Evolutionary conservation across 2,329 filamentous ascomycete species (phyloP).

Genomic region (Hortaea sp.): DNA sequence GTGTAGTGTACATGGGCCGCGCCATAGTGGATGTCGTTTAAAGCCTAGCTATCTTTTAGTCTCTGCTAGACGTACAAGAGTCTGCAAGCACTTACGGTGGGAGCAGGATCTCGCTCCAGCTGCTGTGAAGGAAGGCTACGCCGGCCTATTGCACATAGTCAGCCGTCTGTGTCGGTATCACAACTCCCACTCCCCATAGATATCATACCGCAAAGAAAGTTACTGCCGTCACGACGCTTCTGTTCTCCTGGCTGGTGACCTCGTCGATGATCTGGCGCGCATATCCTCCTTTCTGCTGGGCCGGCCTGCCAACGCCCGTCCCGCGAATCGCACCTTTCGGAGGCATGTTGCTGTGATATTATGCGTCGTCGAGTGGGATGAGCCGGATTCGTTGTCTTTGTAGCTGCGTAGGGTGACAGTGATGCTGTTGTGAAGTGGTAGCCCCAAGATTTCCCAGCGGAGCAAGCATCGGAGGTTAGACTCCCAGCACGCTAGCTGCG

Average conservation of each 20-base stretch:
- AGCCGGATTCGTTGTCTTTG: neutral
- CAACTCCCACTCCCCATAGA: neutral
- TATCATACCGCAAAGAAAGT: conserved; percentile 41
- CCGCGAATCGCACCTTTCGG: conserved; percentile 16
- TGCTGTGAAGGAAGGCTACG: conserved; percentile 43
- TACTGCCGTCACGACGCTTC: conserved; percentile 38
- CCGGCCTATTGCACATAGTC: conserved; percentile 30
- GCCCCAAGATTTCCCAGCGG: neutral
- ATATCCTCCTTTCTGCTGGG: conserved; percentile 24
- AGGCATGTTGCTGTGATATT: conserved; percentile 13
- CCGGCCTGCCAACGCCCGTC: conserved; percentile 19
- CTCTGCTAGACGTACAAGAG: too few relatives aligned
- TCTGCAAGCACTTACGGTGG: conserved; percentile 31
- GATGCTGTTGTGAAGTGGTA: neutral
- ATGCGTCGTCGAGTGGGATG: neutral
- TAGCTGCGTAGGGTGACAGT: neutral
- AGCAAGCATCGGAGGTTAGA: neutral
- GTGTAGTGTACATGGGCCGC: too few relatives aligned
- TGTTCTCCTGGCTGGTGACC: conserved; percentile 39
- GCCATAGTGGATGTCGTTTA: neutral
- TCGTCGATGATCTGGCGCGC: conserved; percentile 29
- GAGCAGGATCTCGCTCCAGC: conserved; percentile 42
- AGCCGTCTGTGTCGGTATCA: neutral
- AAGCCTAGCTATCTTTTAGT: neutral
- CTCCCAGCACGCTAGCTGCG: neutral